Base-by-base conservation (phyloP, 306 rosid genomes). In the Lathyrus aphaca region DNA sequence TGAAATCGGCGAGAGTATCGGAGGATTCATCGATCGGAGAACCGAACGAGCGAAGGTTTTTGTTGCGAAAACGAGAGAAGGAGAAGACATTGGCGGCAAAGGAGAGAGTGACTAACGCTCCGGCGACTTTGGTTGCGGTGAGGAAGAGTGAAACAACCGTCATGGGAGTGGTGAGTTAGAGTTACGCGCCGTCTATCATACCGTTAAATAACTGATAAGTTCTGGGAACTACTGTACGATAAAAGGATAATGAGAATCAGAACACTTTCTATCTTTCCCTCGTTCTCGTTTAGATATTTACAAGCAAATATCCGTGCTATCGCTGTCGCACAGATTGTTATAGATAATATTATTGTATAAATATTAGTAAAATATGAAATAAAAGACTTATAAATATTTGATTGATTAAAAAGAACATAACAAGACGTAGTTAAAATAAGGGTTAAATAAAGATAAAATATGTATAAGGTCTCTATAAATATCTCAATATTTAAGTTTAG, bases 21-120 rank as follows among this genome's bases (percentile, higher is more conserved):
- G 87, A 68, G 68, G 89, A 81, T 56, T 90, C 96, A 38, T 85
- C 82, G 72, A 94, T 82, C 13, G 98, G 98, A 15, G 96, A 90
- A 27, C 54, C 82, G 74, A 94, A 90, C 2, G 71, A 81, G 43
- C 85, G 96, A 44, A 94, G 94, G 59, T 85, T 82, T 79, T 82
- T 85, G 30, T 70, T 70, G 57, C 94, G 74, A 71, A 40, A 90
- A 49, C 85, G 91, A 1, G 82, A 53, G 82, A 78, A 94, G 3
- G 96, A 85, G 86, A 82, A 81, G 15, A 82, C 96, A 81, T 94
- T 94, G 69, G 88, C 87, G 54, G 97, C 95, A 69, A 90, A 80
- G 72, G 89, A 74, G 76, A 87, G 72, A 1, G 89, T 84, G 5
- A 73, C 81, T 17, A 90, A 19, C 15, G 85, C 69, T 63, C 94